phyloP scores from a whole-genome alignment of 225 moss, liverwort and hornwort species.

The Straminergon stramineum region DNA sequence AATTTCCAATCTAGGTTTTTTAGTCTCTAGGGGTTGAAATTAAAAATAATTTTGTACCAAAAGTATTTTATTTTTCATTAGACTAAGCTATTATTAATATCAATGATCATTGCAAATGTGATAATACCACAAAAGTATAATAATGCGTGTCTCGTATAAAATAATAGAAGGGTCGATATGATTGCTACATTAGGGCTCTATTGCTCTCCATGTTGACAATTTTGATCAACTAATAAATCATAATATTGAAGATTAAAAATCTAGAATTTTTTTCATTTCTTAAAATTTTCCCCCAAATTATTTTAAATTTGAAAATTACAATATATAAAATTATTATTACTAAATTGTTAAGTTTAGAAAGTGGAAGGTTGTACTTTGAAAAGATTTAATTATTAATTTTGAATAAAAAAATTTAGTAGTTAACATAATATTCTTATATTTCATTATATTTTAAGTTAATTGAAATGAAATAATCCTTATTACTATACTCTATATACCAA shows the following conservation, averaged over 20 bases:
- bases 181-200: neutral
- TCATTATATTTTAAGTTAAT: neutral
- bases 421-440: neutral
- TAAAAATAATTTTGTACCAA: too few species aligned
- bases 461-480: neutral
- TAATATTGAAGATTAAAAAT: neutral
- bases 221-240: neutral
- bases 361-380: neutral
- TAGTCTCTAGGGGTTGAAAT: neutral
- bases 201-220: accelerated
- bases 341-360: neutral
- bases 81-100: neutral
- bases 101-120: neutral
- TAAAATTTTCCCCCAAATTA: too few species aligned
- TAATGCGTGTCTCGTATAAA: neutral
- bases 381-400: neutral
- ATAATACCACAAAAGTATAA: neutral
- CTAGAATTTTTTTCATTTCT: too few species aligned
- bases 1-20: accelerated
- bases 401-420: neutral
- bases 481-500: too few species aligned
- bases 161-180: too few species aligned
- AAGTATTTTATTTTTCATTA: neutral
- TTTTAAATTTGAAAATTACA: too few species aligned
- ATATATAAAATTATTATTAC: too few species aligned